A percentile compares a stretch with the other conserved stretches of the same genome.
Conservation (phyloP, 2,329 filamentous ascomycete genomes). For the Grosmannia serpens region DNA sequence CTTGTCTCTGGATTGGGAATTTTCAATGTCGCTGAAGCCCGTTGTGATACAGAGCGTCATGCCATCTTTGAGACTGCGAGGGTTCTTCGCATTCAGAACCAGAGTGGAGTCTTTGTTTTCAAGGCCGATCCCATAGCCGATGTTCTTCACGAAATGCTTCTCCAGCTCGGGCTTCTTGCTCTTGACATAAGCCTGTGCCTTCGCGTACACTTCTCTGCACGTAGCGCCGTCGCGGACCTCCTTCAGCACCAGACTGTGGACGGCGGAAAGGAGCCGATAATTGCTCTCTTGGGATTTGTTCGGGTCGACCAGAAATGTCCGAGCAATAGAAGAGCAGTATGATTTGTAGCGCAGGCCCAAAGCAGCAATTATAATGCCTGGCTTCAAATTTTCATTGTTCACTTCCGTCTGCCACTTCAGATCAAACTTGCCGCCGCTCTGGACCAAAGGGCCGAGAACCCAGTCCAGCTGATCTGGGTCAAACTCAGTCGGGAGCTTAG, state of each 20-base stretch:
- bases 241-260: conserved; percentile 85
- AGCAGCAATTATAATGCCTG: conserved; percentile 86
- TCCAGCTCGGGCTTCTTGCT: conserved; percentile 91
- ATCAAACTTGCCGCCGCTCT: conserved; percentile 94
- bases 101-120: conserved; percentile 80
- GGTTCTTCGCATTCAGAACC: conserved; percentile 77
- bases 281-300: conserved; percentile 92
- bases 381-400: conserved; percentile 72
- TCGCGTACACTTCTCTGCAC: conserved; percentile 85
- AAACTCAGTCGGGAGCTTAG: conserved; percentile 76
- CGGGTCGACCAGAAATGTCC: conserved; percentile 93
- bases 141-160: conserved; percentile 86
- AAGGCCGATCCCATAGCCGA: conserved; percentile 85
- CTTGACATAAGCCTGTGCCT: conserved; percentile 69
- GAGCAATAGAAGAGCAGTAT: conserved; percentile 83
- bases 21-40: conserved; percentile 80
- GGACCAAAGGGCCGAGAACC: conserved; percentile 80
- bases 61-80: conserved; percentile 74
- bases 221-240: conserved; percentile 77
- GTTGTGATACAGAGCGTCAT: conserved; percentile 93
- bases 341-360: conserved; percentile 92
- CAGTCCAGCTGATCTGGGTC: conserved; percentile 86
- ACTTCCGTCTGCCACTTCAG: conserved; percentile 68
- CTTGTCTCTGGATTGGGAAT: conserved; percentile 78
- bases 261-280: conserved; percentile 75